Conservation (phyloP, 768 basidiomycete species). For the Suillus subaureus region DNA sequence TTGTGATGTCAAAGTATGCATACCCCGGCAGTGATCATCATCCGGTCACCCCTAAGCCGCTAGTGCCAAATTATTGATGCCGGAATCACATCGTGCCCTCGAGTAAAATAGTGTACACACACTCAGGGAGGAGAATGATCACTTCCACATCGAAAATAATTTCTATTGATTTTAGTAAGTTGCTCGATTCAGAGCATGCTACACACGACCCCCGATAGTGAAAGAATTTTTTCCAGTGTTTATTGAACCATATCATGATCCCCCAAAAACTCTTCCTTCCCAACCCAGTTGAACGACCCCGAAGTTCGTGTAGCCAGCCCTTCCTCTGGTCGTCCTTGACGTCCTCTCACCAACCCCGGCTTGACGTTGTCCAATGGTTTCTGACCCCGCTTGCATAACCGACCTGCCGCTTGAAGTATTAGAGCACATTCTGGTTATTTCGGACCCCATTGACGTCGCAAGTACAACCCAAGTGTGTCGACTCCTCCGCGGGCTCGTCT, state of each 20-base stretch:
- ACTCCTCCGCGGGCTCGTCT: constrained; percentile 45
- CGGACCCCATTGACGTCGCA: constrained; percentile 65
- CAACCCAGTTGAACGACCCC: not conserved
- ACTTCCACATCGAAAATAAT: constrained; percentile 1
- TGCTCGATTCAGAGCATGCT: constrained; percentile 11
- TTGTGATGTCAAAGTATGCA: not conserved
- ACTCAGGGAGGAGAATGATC: constrained; percentile 1
- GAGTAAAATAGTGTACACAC: not conserved
- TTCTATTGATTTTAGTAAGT: constrained; percentile 2
- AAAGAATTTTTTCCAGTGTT: constrained; percentile 13
- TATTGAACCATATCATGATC: constrained; percentile 11
- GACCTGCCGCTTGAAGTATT: constrained; percentile 60
- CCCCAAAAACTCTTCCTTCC: constrained; percentile 2
- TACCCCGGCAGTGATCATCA: not conserved
- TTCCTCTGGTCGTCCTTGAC: not conserved
- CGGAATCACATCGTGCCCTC: not conserved
- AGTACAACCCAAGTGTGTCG: constrained; percentile 52
- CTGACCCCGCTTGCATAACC: constrained; percentile 22
- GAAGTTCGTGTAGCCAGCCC: not conserved
- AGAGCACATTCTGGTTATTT: constrained; percentile 55
- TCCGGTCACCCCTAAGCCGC: not conserved
- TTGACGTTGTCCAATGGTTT: constrained; percentile 3
- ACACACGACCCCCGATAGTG: constrained; percentile 13
- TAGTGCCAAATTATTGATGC: not conserved
- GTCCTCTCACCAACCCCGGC: not conserved